These are phyloP conservation scores for Graphium sp. DNA, from an alignment of 2,329 filamentous ascomycete genomes.

Conservation along the genomic window DNA sequence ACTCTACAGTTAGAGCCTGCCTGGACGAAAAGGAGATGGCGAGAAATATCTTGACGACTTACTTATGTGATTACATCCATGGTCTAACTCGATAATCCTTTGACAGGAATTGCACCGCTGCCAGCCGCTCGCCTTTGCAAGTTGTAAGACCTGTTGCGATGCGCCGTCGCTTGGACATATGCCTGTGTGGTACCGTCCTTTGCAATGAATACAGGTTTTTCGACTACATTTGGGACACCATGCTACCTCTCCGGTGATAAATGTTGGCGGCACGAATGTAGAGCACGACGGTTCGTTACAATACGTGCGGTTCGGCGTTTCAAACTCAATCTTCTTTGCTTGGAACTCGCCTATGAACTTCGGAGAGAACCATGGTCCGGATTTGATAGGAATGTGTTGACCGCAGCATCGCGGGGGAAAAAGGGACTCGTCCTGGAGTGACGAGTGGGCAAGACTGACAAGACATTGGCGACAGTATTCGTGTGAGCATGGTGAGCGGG, in stretches of 20 bases:
- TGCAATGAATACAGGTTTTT: slow-evolving; percentile 34
- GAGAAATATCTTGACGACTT: slow-evolving; percentile 10
- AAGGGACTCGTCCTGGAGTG: slow-evolving; percentile 28
- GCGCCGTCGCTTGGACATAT: slow-evolving; percentile 28
- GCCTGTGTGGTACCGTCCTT: slow-evolving; percentile 21
- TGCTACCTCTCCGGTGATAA: slow-evolving; percentile 16
- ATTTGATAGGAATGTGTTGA: slow-evolving; percentile 19
- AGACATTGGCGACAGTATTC: slow-evolving; percentile 35
- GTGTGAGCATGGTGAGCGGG: slow-evolving; percentile 18
- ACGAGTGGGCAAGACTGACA: slow-evolving; percentile 19
- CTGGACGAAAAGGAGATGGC: background rate
- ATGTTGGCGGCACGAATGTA: slow-evolving; percentile 21
- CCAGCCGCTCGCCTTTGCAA: slow-evolving; percentile 28
- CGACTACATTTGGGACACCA: slow-evolving; percentile 22
- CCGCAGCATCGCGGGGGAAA: slow-evolving; percentile 39
- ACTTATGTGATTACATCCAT: slow-evolving; percentile 43
- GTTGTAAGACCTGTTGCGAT: slow-evolving; percentile 18
- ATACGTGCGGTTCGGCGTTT: slow-evolving; percentile 29
- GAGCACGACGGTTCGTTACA: slow-evolving; percentile 27
- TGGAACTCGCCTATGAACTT: slow-evolving; percentile 18
- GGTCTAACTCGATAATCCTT: slow-evolving; percentile 26
- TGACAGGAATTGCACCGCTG: slow-evolving; percentile 28
- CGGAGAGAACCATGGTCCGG: slow-evolving; percentile 16
- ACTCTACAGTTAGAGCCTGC: background rate
- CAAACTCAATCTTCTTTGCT: slow-evolving; percentile 28